Evolutionary conservation across 805 yeast genomes (phyloP), one percentile per base, ranked within the genome.

Genomic region (Wickerhamomyces subpelliculosus): DNA sequence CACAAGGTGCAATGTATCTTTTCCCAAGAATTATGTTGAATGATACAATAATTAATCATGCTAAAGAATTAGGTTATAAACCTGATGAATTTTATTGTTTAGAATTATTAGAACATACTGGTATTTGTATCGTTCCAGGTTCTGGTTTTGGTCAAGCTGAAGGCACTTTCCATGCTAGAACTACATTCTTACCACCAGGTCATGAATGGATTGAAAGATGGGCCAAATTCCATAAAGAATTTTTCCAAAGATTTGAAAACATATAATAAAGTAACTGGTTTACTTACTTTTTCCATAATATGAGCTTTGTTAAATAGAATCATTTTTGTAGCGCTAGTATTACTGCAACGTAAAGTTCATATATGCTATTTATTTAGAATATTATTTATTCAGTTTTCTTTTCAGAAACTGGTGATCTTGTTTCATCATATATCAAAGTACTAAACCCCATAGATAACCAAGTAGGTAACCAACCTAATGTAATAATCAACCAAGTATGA

Each of bases 111-210:
- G 90, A 90, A 47, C 61, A 65, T 34, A 88, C 98, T 7, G 99
- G 99, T 50, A 87, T 93, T 43, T 93, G 99, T 64, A 86, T 95
- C 32, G 95, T 93, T 45, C 97, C 99, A 23, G 99, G 98, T 29
- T 78, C 87, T 25, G 99, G 99, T 0, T 93, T 93, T 53, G 97
- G 97, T 24, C 98, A 93, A 64, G 82, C 71, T 34, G 80, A 79
- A 34, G 95, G 87, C 17, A 88, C 97, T 4, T 83, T 72, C 65
- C 99, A 93, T 58, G 73, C 93, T 52, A 80, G 99, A 71, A 93
- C 98, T 1, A 93, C 99, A 1, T 93, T 93, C 68, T 70, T 93
- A 54, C 95, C 98, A 12, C 97, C 97, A 13, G 97, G 97, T 31
- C 72, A 75, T 20, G 90, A 86, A 51, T 87, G 96, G 87, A 85